Evolutionary conservation across 257 asterid genomes (phyloP).

Genomic region (Nicotiana noctiflora): DNA sequence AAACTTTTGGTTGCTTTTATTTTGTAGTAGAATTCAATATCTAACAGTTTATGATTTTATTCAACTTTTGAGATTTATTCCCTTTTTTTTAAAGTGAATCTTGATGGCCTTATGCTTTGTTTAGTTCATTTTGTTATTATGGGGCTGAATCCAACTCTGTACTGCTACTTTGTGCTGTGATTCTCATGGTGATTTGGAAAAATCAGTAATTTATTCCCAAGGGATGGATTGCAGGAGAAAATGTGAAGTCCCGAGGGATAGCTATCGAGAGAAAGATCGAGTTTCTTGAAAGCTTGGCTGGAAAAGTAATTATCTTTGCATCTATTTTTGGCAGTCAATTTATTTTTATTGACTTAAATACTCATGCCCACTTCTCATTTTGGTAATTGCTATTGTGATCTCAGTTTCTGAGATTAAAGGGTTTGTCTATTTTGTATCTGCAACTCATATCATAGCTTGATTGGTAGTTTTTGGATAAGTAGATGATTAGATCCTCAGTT

Average conservation of each 20-base stretch:
- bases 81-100: conserved; percentile 1
- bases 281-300: conserved; percentile 79
- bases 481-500: neutral
- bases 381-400: neutral
- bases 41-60: too few relatives aligned
- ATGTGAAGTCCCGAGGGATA: conserved; percentile 52
- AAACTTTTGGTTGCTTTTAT: neutral
- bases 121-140: neutral
- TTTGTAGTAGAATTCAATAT: neutral
- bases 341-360: neutral
- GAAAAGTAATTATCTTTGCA: conserved; percentile 47
- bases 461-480: neutral
- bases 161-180: neutral
- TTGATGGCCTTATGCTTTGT: neutral
- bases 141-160: neutral
- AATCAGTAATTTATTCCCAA: conserved; percentile 27
- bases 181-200: conserved; percentile 3
- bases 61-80: neutral
- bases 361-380: neutral
- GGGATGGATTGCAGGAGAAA: conserved; percentile 56
- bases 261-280: conserved; percentile 87
- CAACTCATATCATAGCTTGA: neutral
- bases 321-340: neutral
- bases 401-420: neutral
- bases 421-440: neutral